Conservation (phyloP, 768 basidiomycete genomes). For the Boletellus emodensis region DNA sequence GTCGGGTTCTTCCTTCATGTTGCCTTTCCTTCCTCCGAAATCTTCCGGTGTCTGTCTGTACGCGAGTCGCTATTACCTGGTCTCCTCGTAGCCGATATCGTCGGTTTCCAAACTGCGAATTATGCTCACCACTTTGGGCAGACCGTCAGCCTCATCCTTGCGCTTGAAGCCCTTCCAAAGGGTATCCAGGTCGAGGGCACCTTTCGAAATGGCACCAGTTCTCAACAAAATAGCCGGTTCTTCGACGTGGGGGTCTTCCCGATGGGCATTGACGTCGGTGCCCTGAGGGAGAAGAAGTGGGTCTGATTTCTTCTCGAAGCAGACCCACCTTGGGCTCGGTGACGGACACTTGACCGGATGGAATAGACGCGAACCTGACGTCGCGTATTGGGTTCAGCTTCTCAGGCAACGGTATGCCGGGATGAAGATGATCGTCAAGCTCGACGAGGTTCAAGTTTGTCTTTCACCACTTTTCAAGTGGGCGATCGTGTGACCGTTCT, state of each 20-base stretch:
- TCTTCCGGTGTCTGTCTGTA: slow-evolving; percentile 86
- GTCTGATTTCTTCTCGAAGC: slow-evolving; percentile 17
- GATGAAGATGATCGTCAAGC: slow-evolving; percentile 85
- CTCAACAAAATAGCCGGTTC: slow-evolving; percentile 45
- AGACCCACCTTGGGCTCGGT: not conserved
- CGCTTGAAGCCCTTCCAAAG: slow-evolving; percentile 77
- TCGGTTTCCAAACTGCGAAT: slow-evolving; percentile 90
- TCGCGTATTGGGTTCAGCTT: slow-evolving; percentile 75
- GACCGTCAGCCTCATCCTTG: slow-evolving; percentile 75
- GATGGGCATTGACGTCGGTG: slow-evolving; percentile 81
- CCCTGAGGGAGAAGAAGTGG: slow-evolving; percentile 63
- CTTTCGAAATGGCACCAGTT: not conserved
- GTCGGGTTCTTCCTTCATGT: slow-evolving; percentile 95
- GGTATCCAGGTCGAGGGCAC: slow-evolving; percentile 61
- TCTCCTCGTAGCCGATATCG: slow-evolving; percentile 88
- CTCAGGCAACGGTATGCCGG: slow-evolving; percentile 80
- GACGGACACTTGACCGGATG: slow-evolving; percentile 7
- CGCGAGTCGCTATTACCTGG: slow-evolving; percentile 77
- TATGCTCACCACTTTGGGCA: slow-evolving; percentile 83
- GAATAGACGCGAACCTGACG: slow-evolving; percentile 65
- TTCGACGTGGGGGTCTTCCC: slow-evolving; percentile 88
- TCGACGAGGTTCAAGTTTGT: slow-evolving; percentile 68
- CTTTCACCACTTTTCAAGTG: not conserved
- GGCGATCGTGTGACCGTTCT: not conserved
- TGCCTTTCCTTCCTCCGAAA: slow-evolving; percentile 93